Evolutionary conservation across 345 rosid genomes (phyloP).

Genomic region (Eucalyptus cloeziana): DNA sequence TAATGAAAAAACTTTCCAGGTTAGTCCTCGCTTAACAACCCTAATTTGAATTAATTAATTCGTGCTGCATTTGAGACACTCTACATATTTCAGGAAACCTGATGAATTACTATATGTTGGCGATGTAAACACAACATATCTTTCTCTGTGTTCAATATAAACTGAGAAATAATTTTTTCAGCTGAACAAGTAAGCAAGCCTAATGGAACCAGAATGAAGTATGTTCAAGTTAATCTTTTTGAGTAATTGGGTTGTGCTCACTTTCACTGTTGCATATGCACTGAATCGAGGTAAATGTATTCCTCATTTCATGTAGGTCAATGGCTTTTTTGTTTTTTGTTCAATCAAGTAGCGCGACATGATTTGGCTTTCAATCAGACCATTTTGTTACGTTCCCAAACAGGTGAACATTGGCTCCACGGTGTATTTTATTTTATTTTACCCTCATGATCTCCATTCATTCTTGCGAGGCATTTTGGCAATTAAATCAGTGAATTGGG

Average conservation of each 20-base stretch:
- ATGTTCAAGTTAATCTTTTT: neutral
- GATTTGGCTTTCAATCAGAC: neutral
- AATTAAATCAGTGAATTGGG: neutral
- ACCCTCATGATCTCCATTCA: neutral
- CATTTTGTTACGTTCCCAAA: neutral
- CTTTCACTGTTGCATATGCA: neutral
- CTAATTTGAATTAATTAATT: too few relatives aligned
- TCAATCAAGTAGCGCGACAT: neutral
- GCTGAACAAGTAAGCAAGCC: neutral
- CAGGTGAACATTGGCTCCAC: neutral
- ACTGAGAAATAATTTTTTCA: neutral
- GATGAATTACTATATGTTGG: neutral
- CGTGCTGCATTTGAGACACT: too few relatives aligned
- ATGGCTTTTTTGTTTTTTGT: neutral
- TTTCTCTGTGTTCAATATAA: neutral
- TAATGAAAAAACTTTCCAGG: neutral
- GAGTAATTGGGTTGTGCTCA: neutral
- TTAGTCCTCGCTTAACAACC: too few relatives aligned
- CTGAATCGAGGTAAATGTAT: neutral
- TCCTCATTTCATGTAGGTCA: neutral
- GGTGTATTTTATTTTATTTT: neutral
- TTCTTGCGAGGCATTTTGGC: neutral
- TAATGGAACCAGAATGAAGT: neutral
- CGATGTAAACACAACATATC: neutral
- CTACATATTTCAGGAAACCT: too few relatives aligned